A percentile compares a stretch with the other conserved stretches of the same genome.
phyloP scores from a whole-genome alignment of 148 eudicot genomes.

The Beta vulgaris region DNA sequence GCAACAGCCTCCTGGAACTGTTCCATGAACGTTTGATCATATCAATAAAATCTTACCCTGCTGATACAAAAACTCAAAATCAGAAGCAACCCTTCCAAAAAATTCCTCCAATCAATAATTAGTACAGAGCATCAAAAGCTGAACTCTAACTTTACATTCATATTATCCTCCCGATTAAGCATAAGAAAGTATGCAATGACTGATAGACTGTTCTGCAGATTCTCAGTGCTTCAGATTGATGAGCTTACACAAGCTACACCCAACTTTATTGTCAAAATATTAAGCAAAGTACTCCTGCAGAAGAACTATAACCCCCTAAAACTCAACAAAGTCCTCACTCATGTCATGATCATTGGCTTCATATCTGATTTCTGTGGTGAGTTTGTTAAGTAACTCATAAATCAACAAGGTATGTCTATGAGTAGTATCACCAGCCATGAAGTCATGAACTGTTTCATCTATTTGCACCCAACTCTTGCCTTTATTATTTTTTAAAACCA shows the following conservation, averaged over 20 bases:
- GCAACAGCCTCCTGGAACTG: no score
- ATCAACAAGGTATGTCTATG: conserved; percentile 34
- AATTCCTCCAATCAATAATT: background rate
- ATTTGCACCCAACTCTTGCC: conserved; percentile 61
- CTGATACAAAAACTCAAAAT: background rate
- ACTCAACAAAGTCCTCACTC: background rate
- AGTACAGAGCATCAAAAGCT: background rate
- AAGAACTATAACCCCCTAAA: background rate
- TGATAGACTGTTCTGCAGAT: background rate
- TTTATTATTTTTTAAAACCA: conserved; percentile 32
- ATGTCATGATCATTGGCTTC: conserved; percentile 1
- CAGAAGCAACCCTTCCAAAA: background rate
- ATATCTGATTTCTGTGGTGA: background rate
- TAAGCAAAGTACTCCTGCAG: background rate
- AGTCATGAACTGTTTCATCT: conserved; percentile 44
- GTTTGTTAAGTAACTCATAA: conserved; percentile 30
- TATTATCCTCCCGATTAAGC: background rate
- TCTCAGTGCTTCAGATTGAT: background rate
- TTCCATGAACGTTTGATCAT: no score
- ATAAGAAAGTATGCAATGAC: background rate
- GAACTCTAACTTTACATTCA: background rate
- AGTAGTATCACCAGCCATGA: conserved; percentile 39
- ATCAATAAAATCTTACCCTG: background rate
- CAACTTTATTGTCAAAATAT: background rate
- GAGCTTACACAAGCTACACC: background rate